Percentiles rank a stretch among this genome's conserved stretches.
Evolutionary conservation across 2,329 filamentous ascomycete species (phyloP).

Genomic region (Bipolaris victoriae): DNA sequence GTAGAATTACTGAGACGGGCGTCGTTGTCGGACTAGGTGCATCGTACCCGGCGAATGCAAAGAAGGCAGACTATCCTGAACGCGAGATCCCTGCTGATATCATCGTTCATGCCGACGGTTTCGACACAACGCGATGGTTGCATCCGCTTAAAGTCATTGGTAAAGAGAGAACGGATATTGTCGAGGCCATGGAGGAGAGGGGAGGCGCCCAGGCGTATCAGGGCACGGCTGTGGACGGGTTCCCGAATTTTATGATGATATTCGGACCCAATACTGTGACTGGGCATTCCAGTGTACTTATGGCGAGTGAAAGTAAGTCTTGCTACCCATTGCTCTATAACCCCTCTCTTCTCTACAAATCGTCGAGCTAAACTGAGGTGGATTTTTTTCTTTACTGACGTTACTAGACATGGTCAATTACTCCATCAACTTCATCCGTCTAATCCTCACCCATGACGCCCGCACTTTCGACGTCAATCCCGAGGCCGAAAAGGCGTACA

Average conservation of each 20-base stretch:
- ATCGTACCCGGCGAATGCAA: slow-evolving; percentile 53
- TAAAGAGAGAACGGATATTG: slow-evolving; percentile 56
- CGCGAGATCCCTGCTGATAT: slow-evolving; percentile 62
- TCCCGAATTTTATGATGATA: slow-evolving; percentile 69
- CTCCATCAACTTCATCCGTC: slow-evolving; percentile 63
- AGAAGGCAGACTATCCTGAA: slow-evolving; percentile 38
- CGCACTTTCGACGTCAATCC: slow-evolving; percentile 83
- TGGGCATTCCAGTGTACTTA: slow-evolving; percentile 66
- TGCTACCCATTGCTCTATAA: too few species aligned
- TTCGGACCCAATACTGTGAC: slow-evolving; percentile 69
- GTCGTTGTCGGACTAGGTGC: slow-evolving; percentile 60
- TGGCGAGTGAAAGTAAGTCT: slow-evolving; percentile 60
- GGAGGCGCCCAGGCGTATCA: slow-evolving; percentile 69
- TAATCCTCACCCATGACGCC: slow-evolving; percentile 84
- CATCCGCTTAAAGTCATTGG: slow-evolving; percentile 62
- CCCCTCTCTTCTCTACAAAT: background rate
- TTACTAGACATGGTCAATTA: slow-evolving; percentile 62
- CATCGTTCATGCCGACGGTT: slow-evolving; percentile 68
- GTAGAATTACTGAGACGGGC: slow-evolving; percentile 56
- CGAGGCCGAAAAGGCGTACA: slow-evolving; percentile 74
- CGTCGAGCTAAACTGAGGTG: background rate
- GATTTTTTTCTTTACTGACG: too few species aligned
- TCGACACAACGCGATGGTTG: slow-evolving; percentile 62
- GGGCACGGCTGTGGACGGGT: slow-evolving; percentile 61
- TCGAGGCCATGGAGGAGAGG: slow-evolving; percentile 63